Base-by-base conservation (phyloP, 2,329 filamentous ascomycete species). In the Byssothecium circinans region DNA sequence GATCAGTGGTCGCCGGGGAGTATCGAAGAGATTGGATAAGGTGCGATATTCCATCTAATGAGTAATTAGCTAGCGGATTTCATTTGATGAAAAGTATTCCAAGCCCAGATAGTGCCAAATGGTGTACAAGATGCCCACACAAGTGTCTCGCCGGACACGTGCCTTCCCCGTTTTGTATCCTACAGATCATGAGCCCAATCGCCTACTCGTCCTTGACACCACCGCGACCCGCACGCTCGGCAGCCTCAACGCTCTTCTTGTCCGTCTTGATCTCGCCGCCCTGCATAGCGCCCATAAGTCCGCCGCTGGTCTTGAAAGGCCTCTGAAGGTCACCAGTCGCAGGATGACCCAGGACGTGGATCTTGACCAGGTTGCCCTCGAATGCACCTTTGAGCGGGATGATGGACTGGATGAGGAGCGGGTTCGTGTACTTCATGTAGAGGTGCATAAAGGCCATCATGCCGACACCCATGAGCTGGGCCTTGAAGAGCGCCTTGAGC, bases 351-450 rank as follows among this genome's bases (percentile, higher is more conserved):
- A 91, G 88, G 56, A 99, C 61, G 77, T 97, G 88, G 68, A 99
- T 92, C 84, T 97, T 96, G 80, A 94, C 83, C 64, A 96, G 80
- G 81, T 96, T 97, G 77, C 87, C 82, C 81, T 99, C 94, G 74
- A 99, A 83, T 37, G 91, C 92, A 70, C 88, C 83, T 86, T 99
- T 99, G 75, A 97, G 81, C 27, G 94, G 94, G 70, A 99, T 94
- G 78, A 99, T 96, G 73, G 88, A 95, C 84, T 99, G 94, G 78
- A 99, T 96, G 67, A 96, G 80, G 42, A 99, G 88, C 34, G 94
- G 94, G 85, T 97, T 99, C 78, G 91, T 97, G 86, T 97, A 99
- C 75, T 96, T 91, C 82, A 99, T 88, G 85, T 97, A 99, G 53
- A 99, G 60, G 79, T 99, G 94, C 92, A 99, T 97, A 69, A 96